phyloP scores from a whole-genome alignment of 2,329 filamentous ascomycete species.

The Talaromyces sp. region DNA sequence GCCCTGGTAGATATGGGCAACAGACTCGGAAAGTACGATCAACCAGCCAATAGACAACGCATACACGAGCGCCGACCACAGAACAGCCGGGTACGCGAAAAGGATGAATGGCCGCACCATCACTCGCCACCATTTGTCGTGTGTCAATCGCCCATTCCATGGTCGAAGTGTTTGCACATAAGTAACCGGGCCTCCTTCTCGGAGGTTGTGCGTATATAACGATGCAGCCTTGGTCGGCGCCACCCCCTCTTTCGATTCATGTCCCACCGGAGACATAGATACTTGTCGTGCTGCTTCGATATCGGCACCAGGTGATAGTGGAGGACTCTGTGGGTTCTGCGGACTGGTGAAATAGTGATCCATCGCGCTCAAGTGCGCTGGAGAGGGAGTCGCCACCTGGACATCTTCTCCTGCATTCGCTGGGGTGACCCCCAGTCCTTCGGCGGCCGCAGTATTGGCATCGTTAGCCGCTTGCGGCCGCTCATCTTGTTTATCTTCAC shows the following conservation, averaged over 20 bases:
- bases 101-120: slow-evolving; percentile 77
- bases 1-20: slow-evolving; percentile 74
- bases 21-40: slow-evolving; percentile 86
- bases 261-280: slow-evolving; percentile 25
- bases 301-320: slow-evolving; percentile 15
- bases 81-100: slow-evolving; percentile 78
- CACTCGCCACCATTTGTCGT: slow-evolving; percentile 75
- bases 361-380: background rate
- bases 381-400: background rate
- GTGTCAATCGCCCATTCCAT: slow-evolving; percentile 72
- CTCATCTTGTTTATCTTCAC: background rate
- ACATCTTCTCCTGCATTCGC: slow-evolving; percentile 10
- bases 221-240: slow-evolving; percentile 22
- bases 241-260: slow-evolving; percentile 26
- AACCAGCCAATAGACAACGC: slow-evolving; percentile 89
- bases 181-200: slow-evolving; percentile 62
- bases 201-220: slow-evolving; percentile 67
- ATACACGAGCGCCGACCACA: slow-evolving; percentile 85
- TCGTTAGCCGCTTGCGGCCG: background rate
- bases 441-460: background rate
- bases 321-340: too few relatives aligned
- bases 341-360: background rate
- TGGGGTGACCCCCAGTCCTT: slow-evolving; percentile 13
- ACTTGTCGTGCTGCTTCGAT: slow-evolving; percentile 24
- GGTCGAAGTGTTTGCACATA: slow-evolving; percentile 70